These are phyloP conservation scores for Salinomyces thailandicus DNA, from an alignment of 2,329 filamentous ascomycete genomes.

Conservation along the genomic window DNA sequence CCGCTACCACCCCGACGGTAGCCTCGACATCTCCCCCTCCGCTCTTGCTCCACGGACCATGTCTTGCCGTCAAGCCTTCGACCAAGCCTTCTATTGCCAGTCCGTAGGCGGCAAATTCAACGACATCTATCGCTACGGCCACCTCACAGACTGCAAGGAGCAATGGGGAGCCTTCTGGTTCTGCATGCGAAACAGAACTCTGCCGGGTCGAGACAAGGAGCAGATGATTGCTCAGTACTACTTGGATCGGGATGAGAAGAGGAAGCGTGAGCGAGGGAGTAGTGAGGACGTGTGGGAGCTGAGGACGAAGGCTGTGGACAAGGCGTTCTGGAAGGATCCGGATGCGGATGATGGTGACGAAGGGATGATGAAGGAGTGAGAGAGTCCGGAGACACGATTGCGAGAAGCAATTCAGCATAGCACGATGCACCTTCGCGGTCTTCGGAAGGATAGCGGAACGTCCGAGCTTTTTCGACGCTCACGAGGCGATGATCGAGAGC, in stretches of 20 bases:
- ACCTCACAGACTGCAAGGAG: slow-evolving; percentile 64
- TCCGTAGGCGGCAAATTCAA: slow-evolving; percentile 85
- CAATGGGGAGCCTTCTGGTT: slow-evolving; percentile 95
- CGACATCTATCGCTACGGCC: slow-evolving; percentile 78
- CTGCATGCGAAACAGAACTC: slow-evolving; percentile 76
- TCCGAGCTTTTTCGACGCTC: no score
- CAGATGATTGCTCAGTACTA: slow-evolving; percentile 56
- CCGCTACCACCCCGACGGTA: slow-evolving; percentile 16
- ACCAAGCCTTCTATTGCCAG: slow-evolving; percentile 89
- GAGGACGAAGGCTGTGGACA: slow-evolving; percentile 51
- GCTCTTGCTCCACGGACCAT: slow-evolving; percentile 68
- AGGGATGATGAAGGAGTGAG: slow-evolving; percentile 7
- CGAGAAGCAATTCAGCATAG: no score
- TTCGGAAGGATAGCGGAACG: no score
- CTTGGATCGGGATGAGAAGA: slow-evolving; percentile 54
- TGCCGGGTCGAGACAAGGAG: slow-evolving; percentile 49
- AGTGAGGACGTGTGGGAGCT: slow-evolving; percentile 88
- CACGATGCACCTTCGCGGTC: no score
- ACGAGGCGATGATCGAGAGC: no score
- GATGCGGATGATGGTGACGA: slow-evolving; percentile 17
- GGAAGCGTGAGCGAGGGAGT: slow-evolving; percentile 52
- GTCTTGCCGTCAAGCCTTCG: slow-evolving; percentile 84
- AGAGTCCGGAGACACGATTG: no score
- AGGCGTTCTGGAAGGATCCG: slow-evolving; percentile 32
- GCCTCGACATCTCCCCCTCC: slow-evolving; percentile 39